phyloP scores from a whole-genome alignment of 257 asterid genomes.

The Solanum pinnatisectum region DNA sequence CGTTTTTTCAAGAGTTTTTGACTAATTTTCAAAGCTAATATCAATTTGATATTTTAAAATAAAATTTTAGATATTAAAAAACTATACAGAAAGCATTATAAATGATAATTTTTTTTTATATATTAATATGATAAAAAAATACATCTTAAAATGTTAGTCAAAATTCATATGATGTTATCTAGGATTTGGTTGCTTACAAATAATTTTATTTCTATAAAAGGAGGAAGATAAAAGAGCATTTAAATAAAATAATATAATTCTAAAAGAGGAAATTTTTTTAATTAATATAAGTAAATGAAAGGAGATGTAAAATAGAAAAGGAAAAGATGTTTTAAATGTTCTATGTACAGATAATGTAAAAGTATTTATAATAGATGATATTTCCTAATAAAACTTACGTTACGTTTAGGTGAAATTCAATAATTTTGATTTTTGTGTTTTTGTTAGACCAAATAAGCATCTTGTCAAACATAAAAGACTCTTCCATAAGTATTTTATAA shows the following conservation, averaged over 20 bases:
- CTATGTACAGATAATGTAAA: no score
- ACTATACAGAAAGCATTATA: rapidly evolving
- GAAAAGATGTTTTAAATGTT: no score
- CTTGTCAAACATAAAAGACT: neutral
- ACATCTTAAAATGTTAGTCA: no score
- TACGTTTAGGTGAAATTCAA: neutral
- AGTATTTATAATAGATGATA: no score
- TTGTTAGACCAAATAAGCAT: neutral
- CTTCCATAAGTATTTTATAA: neutral
- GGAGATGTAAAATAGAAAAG: neutral
- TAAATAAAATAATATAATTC: neutral
- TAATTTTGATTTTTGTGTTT: neutral
- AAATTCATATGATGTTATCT: neutral
- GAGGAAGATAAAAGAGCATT: neutral
- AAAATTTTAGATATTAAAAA: no score
- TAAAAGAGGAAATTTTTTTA: neutral
- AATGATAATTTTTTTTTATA: no score
- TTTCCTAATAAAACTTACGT: neutral
- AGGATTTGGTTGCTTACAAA: neutral
- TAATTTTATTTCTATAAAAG: neutral
- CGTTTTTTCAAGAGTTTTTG: no score
- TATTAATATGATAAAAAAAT: no score
- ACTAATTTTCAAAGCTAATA: no score
- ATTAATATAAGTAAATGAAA: neutral
- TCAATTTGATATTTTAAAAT: no score